These are phyloP conservation scores for Aspergillus carbonarius DNA, from an alignment of 2,329 filamentous ascomycete genomes.

Conservation along the genomic window DNA sequence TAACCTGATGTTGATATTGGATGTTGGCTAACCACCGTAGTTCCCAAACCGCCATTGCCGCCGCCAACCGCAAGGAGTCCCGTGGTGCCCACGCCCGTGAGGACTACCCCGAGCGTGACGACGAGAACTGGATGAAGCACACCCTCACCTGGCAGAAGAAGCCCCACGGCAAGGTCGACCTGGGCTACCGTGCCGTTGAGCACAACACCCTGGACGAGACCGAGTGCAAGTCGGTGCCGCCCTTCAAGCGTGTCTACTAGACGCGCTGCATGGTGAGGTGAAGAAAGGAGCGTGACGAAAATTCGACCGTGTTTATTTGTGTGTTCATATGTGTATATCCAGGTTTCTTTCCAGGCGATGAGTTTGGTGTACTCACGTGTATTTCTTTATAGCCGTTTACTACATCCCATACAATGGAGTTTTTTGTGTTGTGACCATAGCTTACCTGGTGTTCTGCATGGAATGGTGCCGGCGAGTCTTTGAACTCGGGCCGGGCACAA, in stretches of 20 bases:
- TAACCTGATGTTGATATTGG: not conserved
- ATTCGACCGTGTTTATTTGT: conserved; percentile 29
- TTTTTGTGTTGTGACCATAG: conserved; percentile 12
- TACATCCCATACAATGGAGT: conserved; percentile 29
- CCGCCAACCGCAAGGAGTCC: conserved; percentile 93
- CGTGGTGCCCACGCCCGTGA: conserved; percentile 96
- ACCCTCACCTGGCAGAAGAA: conserved; percentile 93
- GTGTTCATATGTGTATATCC: conserved; percentile 42
- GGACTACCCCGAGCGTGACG: conserved; percentile 93
- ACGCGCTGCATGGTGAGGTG: conserved; percentile 15
- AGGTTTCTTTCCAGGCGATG: conserved; percentile 39
- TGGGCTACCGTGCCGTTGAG: conserved; percentile 82
- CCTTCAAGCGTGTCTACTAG: conserved; percentile 74
- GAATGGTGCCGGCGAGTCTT: too few relatives aligned
- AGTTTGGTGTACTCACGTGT: conserved; percentile 36
- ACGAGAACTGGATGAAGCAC: conserved; percentile 99
- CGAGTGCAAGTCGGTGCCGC: conserved; percentile 94
- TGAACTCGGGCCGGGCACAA: not conserved
- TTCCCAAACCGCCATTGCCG: conserved; percentile 85
- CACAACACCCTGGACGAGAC: conserved; percentile 83
- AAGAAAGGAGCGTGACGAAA: conserved; percentile 34
- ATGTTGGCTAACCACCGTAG: conserved; percentile 41
- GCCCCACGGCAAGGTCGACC: conserved; percentile 81
- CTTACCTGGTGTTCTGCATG: not conserved
- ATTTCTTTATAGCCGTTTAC: conserved; percentile 29